These are phyloP conservation scores for Pestalotiopsis fici DNA, from an alignment of 2,329 filamentous ascomycete species.

Conservation along the genomic window DNA sequence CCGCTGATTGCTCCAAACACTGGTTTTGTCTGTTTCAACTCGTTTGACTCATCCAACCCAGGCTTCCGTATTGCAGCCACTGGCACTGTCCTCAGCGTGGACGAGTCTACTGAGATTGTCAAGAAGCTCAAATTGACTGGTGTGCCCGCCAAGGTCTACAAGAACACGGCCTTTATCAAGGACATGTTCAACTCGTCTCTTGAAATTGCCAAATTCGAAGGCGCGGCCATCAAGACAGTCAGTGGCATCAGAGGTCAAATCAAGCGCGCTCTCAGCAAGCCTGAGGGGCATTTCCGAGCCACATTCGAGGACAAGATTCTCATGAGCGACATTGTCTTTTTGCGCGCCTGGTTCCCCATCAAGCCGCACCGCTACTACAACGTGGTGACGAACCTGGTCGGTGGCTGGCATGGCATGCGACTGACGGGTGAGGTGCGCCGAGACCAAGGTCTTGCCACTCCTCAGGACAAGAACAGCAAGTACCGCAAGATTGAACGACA, in stretches of 20 bases:
- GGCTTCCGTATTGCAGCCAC: conserved; percentile 95
- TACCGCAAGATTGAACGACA: conserved; percentile 73
- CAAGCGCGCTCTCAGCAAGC: conserved; percentile 90
- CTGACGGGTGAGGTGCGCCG: conserved; percentile 89
- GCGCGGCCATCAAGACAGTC: conserved; percentile 92
- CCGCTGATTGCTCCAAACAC: conserved; percentile 95
- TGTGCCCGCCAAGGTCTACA: conserved; percentile 95
- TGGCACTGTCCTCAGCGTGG: conserved; percentile 89
- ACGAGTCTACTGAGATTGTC: conserved; percentile 95
- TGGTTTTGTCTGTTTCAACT: conserved; percentile 92
- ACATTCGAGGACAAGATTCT: conserved; percentile 99
- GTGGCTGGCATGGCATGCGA: conserved; percentile 87
- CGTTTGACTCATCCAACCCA: conserved; percentile 78
- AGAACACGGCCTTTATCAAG: conserved; percentile 74
- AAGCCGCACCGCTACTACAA: conserved; percentile 97
- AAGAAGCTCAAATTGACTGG: conserved; percentile 99
- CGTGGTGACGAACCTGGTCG: conserved; percentile 88
- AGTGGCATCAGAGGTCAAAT: conserved; percentile 95
- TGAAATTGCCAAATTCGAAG: conserved; percentile 96
- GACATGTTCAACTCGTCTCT: conserved; percentile 95
- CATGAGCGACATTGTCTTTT: conserved; percentile 93
- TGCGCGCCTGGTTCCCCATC: conserved; percentile 95
- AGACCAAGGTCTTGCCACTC: conserved; percentile 73
- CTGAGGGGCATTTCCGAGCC: conserved; percentile 92
- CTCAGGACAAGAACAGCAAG: conserved; percentile 78